phyloP scores from a whole-genome alignment of 2,329 filamentous ascomycete genomes.

The Apiospora saccharicola region DNA sequence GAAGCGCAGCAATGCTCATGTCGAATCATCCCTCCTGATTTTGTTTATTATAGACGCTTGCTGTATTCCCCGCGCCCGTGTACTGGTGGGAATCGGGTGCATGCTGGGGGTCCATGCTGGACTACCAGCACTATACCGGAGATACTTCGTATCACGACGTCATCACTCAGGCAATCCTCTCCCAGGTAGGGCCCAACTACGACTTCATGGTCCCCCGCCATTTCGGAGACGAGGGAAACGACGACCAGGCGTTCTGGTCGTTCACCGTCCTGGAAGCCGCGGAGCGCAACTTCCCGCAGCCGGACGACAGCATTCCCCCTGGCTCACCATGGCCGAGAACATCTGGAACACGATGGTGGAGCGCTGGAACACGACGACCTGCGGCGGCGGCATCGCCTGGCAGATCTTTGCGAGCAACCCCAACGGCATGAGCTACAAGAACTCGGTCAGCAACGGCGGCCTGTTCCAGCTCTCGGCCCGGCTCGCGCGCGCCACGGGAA shows the following conservation, averaged over 20 bases:
- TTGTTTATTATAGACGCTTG: slow-evolving; percentile 52
- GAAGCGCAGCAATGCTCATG: neutral
- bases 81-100: slow-evolving; percentile 72
- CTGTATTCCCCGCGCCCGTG: slow-evolving; percentile 67
- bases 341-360: slow-evolving; percentile 74
- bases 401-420: slow-evolving; percentile 80
- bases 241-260: slow-evolving; percentile 79
- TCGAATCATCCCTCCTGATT: neutral
- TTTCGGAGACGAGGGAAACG: slow-evolving; percentile 71
- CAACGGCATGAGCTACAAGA: slow-evolving; percentile 83
- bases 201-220: slow-evolving; percentile 68
- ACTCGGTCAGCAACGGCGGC: slow-evolving; percentile 81
- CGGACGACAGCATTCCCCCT: slow-evolving; percentile 64
- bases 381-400: slow-evolving; percentile 79
- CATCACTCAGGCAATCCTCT: slow-evolving; percentile 64
- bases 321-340: slow-evolving; percentile 72
- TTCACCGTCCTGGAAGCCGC: slow-evolving; percentile 72
- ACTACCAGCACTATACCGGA: slow-evolving; percentile 73
- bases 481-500: slow-evolving; percentile 73
- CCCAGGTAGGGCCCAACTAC: slow-evolving; percentile 62
- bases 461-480: slow-evolving; percentile 84
- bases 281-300: slow-evolving; percentile 71
- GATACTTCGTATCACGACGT: slow-evolving; percentile 68
- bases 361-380: slow-evolving; percentile 74
- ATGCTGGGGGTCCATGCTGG: slow-evolving; percentile 71